These are phyloP conservation scores for Penicillium sp. DNA, from an alignment of 2,329 filamentous ascomycete species.

Conservation along the genomic window DNA sequence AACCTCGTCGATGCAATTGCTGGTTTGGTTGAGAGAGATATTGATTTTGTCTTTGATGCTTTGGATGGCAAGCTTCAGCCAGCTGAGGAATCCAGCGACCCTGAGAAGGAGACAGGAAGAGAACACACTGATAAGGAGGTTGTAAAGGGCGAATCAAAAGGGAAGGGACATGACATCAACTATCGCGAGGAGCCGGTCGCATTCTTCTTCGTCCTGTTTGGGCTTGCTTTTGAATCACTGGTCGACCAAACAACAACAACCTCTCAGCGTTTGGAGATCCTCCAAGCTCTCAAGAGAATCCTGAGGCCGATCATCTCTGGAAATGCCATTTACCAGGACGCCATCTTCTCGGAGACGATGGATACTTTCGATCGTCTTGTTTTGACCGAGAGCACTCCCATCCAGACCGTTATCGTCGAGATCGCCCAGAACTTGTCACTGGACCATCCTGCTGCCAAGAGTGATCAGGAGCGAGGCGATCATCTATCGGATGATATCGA, in stretches of 20 bases:
- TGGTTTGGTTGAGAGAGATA: slow-evolving; percentile 94
- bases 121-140: slow-evolving; percentile 14
- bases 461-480: slow-evolving; percentile 60
- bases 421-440: slow-evolving; percentile 87
- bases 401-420: slow-evolving; percentile 88
- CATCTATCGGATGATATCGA: slow-evolving; percentile 95
- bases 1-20: slow-evolving; percentile 96
- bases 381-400: slow-evolving; percentile 80
- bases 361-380: slow-evolving; percentile 89
- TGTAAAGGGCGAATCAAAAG: slow-evolving; percentile 28
- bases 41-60: slow-evolving; percentile 94
- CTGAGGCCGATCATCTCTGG: slow-evolving; percentile 89
- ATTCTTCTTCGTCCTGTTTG: slow-evolving; percentile 98
- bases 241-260: slow-evolving; percentile 71
- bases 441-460: slow-evolving; percentile 81
- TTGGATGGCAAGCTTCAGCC: slow-evolving; percentile 69
- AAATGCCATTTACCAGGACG: slow-evolving; percentile 91
- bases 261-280: slow-evolving; percentile 78
- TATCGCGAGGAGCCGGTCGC: slow-evolving; percentile 96
- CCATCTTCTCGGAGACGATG: slow-evolving; percentile 95
- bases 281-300: slow-evolving; percentile 90
- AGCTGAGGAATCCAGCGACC: slow-evolving; percentile 24
- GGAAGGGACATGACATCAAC: slow-evolving; percentile 76
- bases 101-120: slow-evolving; percentile 18
- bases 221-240: slow-evolving; percentile 90